Evolutionary conservation across 768 basidiomycete species (phyloP).

Genomic region (Tylopilus sp.): DNA sequence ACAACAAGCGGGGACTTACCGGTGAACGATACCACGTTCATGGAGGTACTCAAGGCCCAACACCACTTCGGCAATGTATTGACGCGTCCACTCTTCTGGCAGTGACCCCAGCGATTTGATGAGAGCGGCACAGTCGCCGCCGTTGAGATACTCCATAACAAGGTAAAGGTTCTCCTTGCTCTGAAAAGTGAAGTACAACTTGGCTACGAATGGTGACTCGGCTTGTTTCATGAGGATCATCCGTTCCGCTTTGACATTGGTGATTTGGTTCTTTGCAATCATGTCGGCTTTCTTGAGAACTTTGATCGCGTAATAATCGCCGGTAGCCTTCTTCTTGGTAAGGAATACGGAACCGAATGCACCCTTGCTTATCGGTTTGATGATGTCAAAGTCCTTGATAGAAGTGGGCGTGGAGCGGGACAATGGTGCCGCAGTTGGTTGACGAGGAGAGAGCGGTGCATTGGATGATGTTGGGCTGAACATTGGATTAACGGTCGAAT

Average conservation of each 20-base stretch:
- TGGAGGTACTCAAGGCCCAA: conserved; percentile 97
- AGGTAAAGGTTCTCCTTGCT: conserved; percentile 98
- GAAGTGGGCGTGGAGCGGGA: conserved; percentile 82
- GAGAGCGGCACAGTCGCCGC: conserved; percentile 95
- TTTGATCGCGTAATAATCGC: conserved; percentile 99
- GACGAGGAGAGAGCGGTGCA: conserved; percentile 80
- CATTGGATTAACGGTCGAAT: conserved; percentile 66
- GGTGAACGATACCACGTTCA: conserved; percentile 91
- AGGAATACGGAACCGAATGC: conserved; percentile 98
- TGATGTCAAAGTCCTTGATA: conserved; percentile 98
- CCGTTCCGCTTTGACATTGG: conserved; percentile 98
- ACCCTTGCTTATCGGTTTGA: conserved; percentile 98
- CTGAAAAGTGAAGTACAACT: conserved; percentile 98
- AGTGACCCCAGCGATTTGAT: conserved; percentile 93
- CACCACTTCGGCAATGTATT: conserved; percentile 95
- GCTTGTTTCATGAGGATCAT: conserved; percentile 99
- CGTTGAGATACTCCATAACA: conserved; percentile 99
- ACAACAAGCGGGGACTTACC: conserved; percentile 48
- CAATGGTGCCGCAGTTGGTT: conserved; percentile 72
- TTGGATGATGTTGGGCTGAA: conserved; percentile 49
- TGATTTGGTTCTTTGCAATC: conserved; percentile 99
- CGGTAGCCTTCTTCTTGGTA: conserved; percentile 96
- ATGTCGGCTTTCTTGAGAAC: conserved; percentile 99
- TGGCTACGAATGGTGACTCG: conserved; percentile 96
- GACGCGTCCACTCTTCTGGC: conserved; percentile 95